Evolutionary conservation across 768 basidiomycete species (phyloP).

Genomic region (Hericium coralloides): DNA sequence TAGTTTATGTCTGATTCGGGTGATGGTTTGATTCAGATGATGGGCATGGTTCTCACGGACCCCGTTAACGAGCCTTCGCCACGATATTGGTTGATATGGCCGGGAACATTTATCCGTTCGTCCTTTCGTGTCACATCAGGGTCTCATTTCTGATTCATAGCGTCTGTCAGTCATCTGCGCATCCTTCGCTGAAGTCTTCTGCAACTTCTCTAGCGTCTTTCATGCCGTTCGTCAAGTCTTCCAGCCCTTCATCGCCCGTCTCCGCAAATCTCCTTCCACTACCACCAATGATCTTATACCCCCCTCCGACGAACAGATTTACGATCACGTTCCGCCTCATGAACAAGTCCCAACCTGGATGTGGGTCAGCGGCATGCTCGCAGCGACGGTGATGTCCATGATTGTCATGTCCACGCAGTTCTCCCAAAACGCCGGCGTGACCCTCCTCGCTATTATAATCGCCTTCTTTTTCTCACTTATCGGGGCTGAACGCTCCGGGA

Average conservation of each 20-base stretch:
- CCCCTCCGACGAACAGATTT: no score
- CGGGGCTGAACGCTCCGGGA: constrained; percentile 50
- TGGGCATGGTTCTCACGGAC: no score
- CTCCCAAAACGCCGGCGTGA: constrained; percentile 49
- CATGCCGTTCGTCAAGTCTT: no score
- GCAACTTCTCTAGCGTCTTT: no score
- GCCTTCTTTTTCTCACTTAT: constrained; percentile 63
- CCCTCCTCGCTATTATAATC: constrained; percentile 46
- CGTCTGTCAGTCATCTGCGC: constrained; percentile 38
- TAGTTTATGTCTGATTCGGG: no score
- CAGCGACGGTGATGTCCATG: constrained; percentile 40
- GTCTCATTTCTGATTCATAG: no score
- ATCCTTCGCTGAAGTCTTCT: constrained; percentile 48
- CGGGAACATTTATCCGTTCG: constrained; percentile 26
- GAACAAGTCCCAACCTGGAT: constrained; percentile 48
- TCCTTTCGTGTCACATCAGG: constrained; percentile 20
- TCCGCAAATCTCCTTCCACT: no score
- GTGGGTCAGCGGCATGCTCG: constrained; percentile 44
- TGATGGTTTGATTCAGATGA: no score
- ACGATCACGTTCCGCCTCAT: constrained; percentile 43
- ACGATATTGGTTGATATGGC: constrained; percentile 57
- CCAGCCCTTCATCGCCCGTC: no score
- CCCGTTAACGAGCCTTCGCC: constrained; percentile 37
- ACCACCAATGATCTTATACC: no score
- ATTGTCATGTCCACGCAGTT: constrained; percentile 46